Conservation (phyloP, 306 rosid genomes). For the Sphenostylis stenocarpa region DNA sequence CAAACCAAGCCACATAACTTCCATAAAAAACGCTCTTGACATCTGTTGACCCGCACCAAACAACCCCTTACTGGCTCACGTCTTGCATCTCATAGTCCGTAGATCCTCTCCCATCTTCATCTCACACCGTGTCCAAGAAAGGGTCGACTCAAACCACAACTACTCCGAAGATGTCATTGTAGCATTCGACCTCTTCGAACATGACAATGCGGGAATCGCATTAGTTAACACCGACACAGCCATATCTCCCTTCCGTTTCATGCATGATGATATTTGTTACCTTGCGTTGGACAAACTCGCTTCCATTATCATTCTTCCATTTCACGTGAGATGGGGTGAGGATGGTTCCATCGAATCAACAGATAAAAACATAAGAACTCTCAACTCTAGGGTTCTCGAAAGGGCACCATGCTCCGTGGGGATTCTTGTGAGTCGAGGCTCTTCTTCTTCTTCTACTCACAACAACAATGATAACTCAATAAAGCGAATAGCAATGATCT, state of each 20-base stretch:
- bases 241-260: too few relatives aligned
- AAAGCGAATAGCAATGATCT: slow-evolving; percentile 35
- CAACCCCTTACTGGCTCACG: slow-evolving; percentile 29
- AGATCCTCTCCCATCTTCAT: slow-evolving; percentile 42
- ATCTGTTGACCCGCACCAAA: slow-evolving; percentile 23
- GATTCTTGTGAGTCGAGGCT: slow-evolving; percentile 37
- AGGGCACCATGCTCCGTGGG: slow-evolving; percentile 50
- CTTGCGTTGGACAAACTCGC: too few relatives aligned
- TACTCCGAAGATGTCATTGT: too few relatives aligned
- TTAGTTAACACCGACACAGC: too few relatives aligned
- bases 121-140: too few relatives aligned
- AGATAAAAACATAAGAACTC: slow-evolving; percentile 25
- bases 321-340: too few relatives aligned
- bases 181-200: too few relatives aligned
- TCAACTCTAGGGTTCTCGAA: slow-evolving; percentile 39
- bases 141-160: too few relatives aligned
- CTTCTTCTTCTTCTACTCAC: background rate
- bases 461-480: background rate
- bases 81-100: slow-evolving; percentile 44
- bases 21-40: slow-evolving; percentile 30
- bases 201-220: too few relatives aligned
- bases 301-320: too few relatives aligned
- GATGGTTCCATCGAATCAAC: too few relatives aligned
- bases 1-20: slow-evolving; percentile 29
- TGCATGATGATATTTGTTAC: too few relatives aligned